Base-by-base conservation (phyloP, 495 filamentous ascomycete species). In the Pseudevernia furfuracea region DNA sequence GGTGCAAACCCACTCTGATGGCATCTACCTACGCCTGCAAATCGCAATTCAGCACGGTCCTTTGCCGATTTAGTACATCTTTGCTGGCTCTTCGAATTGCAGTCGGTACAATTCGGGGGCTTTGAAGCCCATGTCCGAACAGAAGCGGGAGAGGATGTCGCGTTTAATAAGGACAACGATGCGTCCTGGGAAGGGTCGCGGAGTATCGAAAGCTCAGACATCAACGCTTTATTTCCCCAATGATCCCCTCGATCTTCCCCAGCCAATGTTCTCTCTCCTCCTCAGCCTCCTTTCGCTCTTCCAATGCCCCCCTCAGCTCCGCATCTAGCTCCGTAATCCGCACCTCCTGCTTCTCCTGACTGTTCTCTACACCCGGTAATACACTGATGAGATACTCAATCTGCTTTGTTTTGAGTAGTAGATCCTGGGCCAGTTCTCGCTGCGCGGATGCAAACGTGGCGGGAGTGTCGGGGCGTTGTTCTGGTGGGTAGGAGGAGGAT, bases 381-480 rank as follows among this genome's bases (percentile, higher is more conserved):
- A 82, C 81, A 4, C 83, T 86, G 66, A 97, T 91, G 62, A 98
- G 75, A 32, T 84, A 79, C 77, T 98, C 94, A 69, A 97, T 94
- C 82, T 96, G 92, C 78, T 96, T 91, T 68, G 93, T 89, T 75
- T 96, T 92, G 62, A 90, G 75, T 59, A 98, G 87, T 1, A 98
- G 79, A 70, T 96, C 93, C 19, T 86, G 85, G 23, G 91, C 90
- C 25, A 98, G 80, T 72, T 98, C 92, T 41, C 83, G 74, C 71
- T 95, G 86, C 14, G 87, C 84, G 12, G 81, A 81, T 46, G 80
- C 80, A 74, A 95, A 96, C 19, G 80, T 79, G 46, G 84, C 80
- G 0, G 89, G 81, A 1, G 85, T 77, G 66, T 89, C 82, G 1
- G 89, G 82, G 10, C 70, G 69, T 2, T 79, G 80, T 9, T 74